Evolutionary conservation across 2,329 filamentous ascomycete species (phyloP), one percentile per base, ranked within the genome.

Genomic region (Trichoderma citrinoviride): DNA sequence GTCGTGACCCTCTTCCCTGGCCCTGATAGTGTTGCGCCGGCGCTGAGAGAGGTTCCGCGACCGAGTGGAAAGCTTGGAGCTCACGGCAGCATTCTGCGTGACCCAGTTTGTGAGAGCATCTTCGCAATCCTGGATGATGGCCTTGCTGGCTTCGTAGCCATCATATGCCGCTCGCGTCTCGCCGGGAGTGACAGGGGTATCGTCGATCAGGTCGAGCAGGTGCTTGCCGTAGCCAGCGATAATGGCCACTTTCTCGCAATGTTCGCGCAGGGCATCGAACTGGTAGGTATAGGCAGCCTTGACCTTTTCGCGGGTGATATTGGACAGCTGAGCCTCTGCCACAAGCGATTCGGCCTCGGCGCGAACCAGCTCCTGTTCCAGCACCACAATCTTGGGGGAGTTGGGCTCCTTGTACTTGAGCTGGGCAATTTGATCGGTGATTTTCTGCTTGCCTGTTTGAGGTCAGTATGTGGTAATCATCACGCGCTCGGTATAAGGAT

Each of bases 361-460:
- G 73, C 95, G 93, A 71, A 99, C 95, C 66, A 99, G 91, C 80
- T 99, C 95, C 80, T 99, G 95, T 81, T 99, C 95, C 63, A 99
- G 89, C 46, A 99, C 93, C 65, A 97, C 93, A 72, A 99, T 97
- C 81, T 93, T 95, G 69, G 94, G 93, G 41, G 93, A 97, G 82
- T 96, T 97, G 71, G 95, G 95, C 79, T 99, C 95, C 83, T 99
- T 99, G 87, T 98, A 99, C 81, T 99, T 99, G 73, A 99, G 87
- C 79, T 98, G 94, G 57, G 95, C 94, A 73, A 99, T 99, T 77
- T 98, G 92, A 77, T 99, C 95, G 73, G 92, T 97, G 75, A 99
- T 98, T 82, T 98, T 99, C 79, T 98, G 94, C 83, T 99, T 99
- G 79, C 92, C 92, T 96, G 71, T 6, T 46, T 6, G 44, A n/a